Conservation (phyloP, 345 rosid species). For the Brassica carinata region DNA sequence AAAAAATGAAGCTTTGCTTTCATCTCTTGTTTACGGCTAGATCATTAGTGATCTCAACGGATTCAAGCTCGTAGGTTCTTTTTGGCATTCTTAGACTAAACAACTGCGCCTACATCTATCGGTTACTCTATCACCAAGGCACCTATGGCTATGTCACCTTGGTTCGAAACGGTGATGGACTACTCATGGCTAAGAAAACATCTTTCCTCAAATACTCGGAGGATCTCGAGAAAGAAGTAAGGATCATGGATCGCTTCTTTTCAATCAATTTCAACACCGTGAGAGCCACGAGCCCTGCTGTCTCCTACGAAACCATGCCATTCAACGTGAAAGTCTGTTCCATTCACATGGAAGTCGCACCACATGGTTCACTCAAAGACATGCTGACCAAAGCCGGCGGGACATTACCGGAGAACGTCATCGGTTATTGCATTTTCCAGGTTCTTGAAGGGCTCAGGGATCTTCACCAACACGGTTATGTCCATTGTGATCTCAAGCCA, state of each 20-base stretch:
- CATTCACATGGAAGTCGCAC: slow-evolving; percentile 27
- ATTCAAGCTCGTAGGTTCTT: too few species aligned
- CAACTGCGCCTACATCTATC: too few species aligned
- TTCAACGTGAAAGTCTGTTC: slow-evolving; percentile 7
- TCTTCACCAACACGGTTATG: slow-evolving; percentile 6
- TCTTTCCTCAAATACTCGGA: slow-evolving; percentile 14
- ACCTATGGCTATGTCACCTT: slow-evolving; percentile 23
- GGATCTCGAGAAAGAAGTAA: slow-evolving; percentile 11
- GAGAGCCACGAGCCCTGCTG: too few species aligned
- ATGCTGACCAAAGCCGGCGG: slow-evolving; percentile 7
- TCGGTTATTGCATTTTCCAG: neutral
- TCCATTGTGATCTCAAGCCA: slow-evolving; percentile 1
- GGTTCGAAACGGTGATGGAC: slow-evolving; percentile 9
- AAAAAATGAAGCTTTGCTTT: too few species aligned
- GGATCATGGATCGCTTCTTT: slow-evolving; percentile 12
- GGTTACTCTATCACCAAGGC: neutral
- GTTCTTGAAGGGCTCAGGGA: slow-evolving; percentile 22
- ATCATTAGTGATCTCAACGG: too few species aligned
- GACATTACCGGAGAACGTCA: neutral
- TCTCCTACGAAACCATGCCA: neutral
- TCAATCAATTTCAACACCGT: neutral
- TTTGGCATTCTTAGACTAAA: too few species aligned
- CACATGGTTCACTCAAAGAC: slow-evolving; percentile 20
- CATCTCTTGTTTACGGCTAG: too few species aligned
- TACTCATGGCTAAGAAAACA: slow-evolving; percentile 35